Base-by-base conservation (phyloP, 345 rosid genomes). In the Hirschfeldia incana region DNA sequence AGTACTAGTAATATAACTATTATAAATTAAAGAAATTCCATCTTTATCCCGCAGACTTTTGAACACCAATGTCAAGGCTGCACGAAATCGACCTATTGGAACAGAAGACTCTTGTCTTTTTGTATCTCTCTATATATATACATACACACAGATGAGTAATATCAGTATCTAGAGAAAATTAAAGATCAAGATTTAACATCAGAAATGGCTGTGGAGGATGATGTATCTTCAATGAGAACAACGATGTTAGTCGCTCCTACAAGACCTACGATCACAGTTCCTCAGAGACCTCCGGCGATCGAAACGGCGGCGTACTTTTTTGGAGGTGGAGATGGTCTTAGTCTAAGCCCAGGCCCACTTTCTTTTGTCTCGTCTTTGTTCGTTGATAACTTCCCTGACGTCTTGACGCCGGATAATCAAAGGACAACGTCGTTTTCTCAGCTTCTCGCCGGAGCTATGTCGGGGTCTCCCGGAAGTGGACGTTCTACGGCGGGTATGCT, bases 321-420 rank as follows among this genome's bases (percentile, higher is more conserved):
- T 63, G 70, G 84, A 0, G 84, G 89, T 28, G 96, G 92, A 28
- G 72, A 70, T 26, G 81, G 74, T 30, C 30, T 85, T 27, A 95
- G 96, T 76, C 16, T 85, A 6, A 93, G 99, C 80, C 98, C 99
- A 6, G 98, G 98, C 0, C 99, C 99, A 51, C 83, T 93, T 93
- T 89, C 96, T 44, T 84, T 95, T 69, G 93, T 95, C 74, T 89
- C 97, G 4, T 85, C 91, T 72, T 89, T 95, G 85, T 93, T 95
- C 79, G 74, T 87, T 61, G 97, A 93, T 42, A 82, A 30, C 76
- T 81, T 73, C 71, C 88, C 85, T 27, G 92, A 88, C 27, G 65
- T 59, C 2, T 70, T 86, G 2, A 91, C 92, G 37, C 71, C 75
- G 30, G 80, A 76, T 63, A 58, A 81, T 34, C 80, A 76, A 65